A percentile compares a stretch with the other conserved stretches of the same genome.
Evolutionary conservation across 495 filamentous ascomycete genomes (phyloP).

Genomic region (Aspergillus campestris): DNA sequence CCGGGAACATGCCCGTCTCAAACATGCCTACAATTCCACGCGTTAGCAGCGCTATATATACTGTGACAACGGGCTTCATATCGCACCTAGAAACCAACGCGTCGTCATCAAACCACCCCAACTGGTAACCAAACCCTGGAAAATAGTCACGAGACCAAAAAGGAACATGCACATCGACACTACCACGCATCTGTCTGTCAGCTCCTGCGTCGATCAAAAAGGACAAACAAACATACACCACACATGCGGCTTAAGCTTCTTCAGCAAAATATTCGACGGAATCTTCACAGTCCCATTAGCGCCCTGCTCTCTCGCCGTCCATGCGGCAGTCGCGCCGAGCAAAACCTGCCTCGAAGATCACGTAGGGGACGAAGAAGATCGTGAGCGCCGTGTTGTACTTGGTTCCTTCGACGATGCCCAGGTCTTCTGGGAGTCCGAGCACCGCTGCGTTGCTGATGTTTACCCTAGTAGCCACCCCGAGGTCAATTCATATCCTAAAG

Average conservation of each 20-base stretch:
- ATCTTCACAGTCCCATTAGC: constrained; percentile 32
- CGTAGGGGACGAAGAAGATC: constrained; percentile 92
- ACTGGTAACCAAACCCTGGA: constrained; percentile 72
- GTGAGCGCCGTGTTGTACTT: constrained; percentile 73
- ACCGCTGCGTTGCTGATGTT: constrained; percentile 63
- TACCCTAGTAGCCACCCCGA: constrained; percentile 25
- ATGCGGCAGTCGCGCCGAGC: too few species aligned
- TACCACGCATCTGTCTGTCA: background rate
- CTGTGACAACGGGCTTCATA: background rate
- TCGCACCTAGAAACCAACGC: constrained; percentile 60
- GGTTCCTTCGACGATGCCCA: constrained; percentile 44
- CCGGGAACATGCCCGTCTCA: constrained; percentile 87
- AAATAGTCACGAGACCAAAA: constrained; percentile 69
- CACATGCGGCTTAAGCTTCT: constrained; percentile 68
- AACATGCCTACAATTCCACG: constrained; percentile 53
- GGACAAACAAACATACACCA: constrained; percentile 47
- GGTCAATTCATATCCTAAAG: background rate
- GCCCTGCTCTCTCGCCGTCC: too few species aligned
- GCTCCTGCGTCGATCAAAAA: too few species aligned
- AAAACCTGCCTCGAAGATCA: constrained; percentile 49
- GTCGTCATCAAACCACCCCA: constrained; percentile 74
- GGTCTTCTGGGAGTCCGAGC: constrained; percentile 54
- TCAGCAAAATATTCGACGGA: constrained; percentile 81
- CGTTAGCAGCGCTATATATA: background rate
- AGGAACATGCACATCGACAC: constrained; percentile 71